phyloP scores from a whole-genome alignment of 1,284 basidiomycete genomes.

The Neolentinus lepideus region DNA sequence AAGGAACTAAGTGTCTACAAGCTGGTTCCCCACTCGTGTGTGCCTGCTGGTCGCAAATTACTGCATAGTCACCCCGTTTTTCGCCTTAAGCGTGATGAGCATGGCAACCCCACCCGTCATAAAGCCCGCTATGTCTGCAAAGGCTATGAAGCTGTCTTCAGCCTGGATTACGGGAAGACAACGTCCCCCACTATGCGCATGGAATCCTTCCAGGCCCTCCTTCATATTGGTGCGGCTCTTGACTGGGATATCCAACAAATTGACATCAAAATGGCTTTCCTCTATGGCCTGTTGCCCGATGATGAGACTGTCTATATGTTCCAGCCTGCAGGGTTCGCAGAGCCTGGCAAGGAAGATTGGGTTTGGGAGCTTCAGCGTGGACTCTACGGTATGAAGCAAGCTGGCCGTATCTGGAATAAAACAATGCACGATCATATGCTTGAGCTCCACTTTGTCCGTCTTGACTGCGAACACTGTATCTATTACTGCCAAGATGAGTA shows the following conservation, averaged over 20 bases:
- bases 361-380: conserved; percentile 24
- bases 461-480: conserved; percentile 26
- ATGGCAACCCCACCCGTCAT: conserved; percentile 20
- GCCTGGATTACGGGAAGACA: conserved; percentile 33
- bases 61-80: conserved; percentile 22
- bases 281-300: conserved; percentile 28
- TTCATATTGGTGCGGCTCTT: conserved; percentile 26
- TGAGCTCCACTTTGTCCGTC: conserved; percentile 19
- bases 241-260: conserved; percentile 32
- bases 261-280: conserved; percentile 40
- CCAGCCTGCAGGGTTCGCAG: conserved; percentile 27
- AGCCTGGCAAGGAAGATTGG: conserved; percentile 17
- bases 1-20: conserved; percentile 19
- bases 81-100: too few relatives aligned
- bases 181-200: conserved; percentile 33
- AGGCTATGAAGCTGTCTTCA: conserved; percentile 30
- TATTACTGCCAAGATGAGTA: conserved; percentile 14
- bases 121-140: conserved; percentile 30
- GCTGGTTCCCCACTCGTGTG: conserved; percentile 16
- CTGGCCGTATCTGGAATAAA: conserved; percentile 27
- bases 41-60: conserved; percentile 17
- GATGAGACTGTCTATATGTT: conserved; percentile 32
- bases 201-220: conserved; percentile 26
- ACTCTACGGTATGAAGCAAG: conserved; percentile 37
- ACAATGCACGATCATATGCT: conserved; percentile 23